Evolutionary conservation across 2,329 filamentous ascomycete genomes (phyloP).

Genomic region (Canariomyces notabilis): DNA sequence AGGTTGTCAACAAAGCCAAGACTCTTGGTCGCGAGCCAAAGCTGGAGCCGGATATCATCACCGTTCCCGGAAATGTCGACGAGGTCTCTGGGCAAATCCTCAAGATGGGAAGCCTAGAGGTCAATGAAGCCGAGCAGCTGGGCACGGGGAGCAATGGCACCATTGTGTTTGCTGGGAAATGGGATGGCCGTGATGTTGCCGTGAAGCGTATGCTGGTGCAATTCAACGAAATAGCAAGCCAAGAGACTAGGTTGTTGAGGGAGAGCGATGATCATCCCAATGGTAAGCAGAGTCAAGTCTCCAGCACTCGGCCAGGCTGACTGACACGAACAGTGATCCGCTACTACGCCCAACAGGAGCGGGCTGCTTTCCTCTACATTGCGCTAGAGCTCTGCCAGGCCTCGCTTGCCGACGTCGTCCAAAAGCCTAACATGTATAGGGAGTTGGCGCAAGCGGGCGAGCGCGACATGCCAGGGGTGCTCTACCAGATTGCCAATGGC

Average conservation of each 20-base stretch:
- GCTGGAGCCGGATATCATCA: slow-evolving; percentile 59
- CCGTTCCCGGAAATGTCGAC: slow-evolving; percentile 51
- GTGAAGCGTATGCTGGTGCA: slow-evolving; percentile 96
- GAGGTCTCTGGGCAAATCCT: slow-evolving; percentile 56
- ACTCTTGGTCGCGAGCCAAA: slow-evolving; percentile 47
- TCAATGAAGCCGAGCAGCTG: slow-evolving; percentile 58
- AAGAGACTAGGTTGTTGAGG: slow-evolving; percentile 83
- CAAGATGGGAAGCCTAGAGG: slow-evolving; percentile 59
- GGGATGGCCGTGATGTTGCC: slow-evolving; percentile 87
- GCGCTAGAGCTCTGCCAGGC: slow-evolving; percentile 91
- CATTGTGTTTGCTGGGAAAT: slow-evolving; percentile 88
- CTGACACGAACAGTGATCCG: slow-evolving; percentile 64
- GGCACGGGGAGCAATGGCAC: slow-evolving; percentile 93
- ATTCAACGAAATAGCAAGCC: slow-evolving; percentile 91
- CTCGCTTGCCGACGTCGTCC: slow-evolving; percentile 85
- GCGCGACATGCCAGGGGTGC: slow-evolving; percentile 68
- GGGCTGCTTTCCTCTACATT: slow-evolving; percentile 90
- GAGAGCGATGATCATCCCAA: slow-evolving; percentile 96
- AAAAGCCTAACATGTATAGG: slow-evolving; percentile 63
- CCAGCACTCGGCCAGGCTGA: not conserved
- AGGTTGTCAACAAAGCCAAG: slow-evolving; percentile 55
- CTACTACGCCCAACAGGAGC: slow-evolving; percentile 88
- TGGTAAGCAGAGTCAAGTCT: slow-evolving; percentile 37
- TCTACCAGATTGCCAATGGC: slow-evolving; percentile 87
- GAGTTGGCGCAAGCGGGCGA: slow-evolving; percentile 68